Evolutionary conservation across 2,329 filamentous ascomycete species (phyloP).

Genomic region (Clonostachys byssicola): DNA sequence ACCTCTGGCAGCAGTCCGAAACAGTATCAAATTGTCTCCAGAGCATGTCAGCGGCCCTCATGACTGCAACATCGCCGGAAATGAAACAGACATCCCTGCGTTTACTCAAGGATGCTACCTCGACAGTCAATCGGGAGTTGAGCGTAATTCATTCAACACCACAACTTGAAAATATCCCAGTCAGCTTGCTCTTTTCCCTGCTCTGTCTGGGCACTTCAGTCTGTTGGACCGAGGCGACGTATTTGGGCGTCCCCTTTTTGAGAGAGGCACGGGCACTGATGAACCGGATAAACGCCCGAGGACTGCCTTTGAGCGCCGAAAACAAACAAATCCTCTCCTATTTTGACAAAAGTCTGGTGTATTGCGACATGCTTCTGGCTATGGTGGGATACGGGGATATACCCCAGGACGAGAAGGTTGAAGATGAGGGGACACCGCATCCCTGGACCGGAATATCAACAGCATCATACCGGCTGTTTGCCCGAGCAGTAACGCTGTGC

Average conservation of each 20-base stretch:
- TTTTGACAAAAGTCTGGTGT: constrained; percentile 32
- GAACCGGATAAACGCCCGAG: constrained; percentile 13
- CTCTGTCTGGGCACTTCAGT: constrained; percentile 33
- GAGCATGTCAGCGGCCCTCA: constrained; percentile 32
- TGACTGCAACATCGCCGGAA: constrained; percentile 26
- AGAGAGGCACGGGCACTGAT: constrained; percentile 18
- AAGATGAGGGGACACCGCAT: constrained; percentile 12
- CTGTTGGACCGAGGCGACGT: constrained; percentile 29
- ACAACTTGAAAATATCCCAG: constrained; percentile 15
- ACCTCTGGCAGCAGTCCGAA: constrained; percentile 27
- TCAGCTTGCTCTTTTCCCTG: constrained; percentile 26
- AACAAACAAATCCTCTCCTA: constrained; percentile 18
- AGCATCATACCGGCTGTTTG: constrained; percentile 21
- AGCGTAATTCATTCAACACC: constrained; percentile 12
- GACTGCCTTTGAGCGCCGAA: constrained; percentile 4
- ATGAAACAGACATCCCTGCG: constrained; percentile 24
- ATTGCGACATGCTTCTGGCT: constrained; percentile 31
- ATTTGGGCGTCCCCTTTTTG: constrained; percentile 25
- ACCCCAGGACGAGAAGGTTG: background rate
- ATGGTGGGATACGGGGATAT: constrained; percentile 16
- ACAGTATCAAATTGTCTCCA: constrained; percentile 30
- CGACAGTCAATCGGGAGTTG: constrained; percentile 24
- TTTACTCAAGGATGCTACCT: constrained; percentile 24
- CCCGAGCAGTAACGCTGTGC: constrained; percentile 25
- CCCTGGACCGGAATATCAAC: constrained; percentile 32